Evolutionary conservation across 2,329 filamentous ascomycete species (phyloP).

Genomic region (Pseudopithomyces maydicus): DNA sequence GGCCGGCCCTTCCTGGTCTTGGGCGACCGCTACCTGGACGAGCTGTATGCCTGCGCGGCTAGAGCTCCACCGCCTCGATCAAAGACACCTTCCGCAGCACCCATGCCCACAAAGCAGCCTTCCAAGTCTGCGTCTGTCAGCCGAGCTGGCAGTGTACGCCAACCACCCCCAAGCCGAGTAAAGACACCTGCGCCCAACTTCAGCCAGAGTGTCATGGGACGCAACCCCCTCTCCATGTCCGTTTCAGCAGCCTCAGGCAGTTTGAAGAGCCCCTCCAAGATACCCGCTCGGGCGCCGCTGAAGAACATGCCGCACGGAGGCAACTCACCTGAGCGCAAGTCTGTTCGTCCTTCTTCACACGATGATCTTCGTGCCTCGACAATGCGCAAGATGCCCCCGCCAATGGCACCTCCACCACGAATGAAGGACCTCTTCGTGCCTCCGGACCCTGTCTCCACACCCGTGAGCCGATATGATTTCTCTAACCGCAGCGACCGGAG

Average conservation of each 20-base stretch:
- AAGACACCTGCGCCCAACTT: constrained; percentile 50
- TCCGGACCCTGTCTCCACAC: constrained; percentile 54
- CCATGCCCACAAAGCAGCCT: constrained; percentile 36
- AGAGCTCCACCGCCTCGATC: constrained; percentile 67
- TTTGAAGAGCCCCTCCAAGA: constrained; percentile 66
- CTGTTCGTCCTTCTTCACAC: constrained; percentile 31
- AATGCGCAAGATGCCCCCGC: constrained; percentile 49
- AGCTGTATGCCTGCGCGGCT: constrained; percentile 69
- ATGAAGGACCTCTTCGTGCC: constrained; percentile 81
- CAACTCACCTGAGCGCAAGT: constrained; percentile 78
- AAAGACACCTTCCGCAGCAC: constrained; percentile 71
- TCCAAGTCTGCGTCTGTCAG: constrained; percentile 38
- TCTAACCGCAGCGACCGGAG: constrained; percentile 53
- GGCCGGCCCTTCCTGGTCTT: constrained; percentile 91
- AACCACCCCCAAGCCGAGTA: constrained; percentile 47
- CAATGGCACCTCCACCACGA: constrained; percentile 74
- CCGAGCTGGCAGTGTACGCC: constrained; percentile 48
- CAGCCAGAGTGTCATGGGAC: constrained; percentile 32
- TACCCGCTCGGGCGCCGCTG: constrained; percentile 72
- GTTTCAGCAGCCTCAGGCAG: constrained; percentile 31
- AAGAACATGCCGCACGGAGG: constrained; percentile 71
- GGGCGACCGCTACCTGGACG: constrained; percentile 87
- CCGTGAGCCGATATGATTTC: constrained; percentile 42
- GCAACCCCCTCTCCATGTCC: constrained; percentile 46
- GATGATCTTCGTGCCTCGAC: constrained; percentile 29